A percentile compares a stretch with the other conserved stretches of the same genome.
Evolutionary conservation across 2,329 filamentous ascomycete genomes (phyloP).

Genomic region (Xylaria polymorpha): DNA sequence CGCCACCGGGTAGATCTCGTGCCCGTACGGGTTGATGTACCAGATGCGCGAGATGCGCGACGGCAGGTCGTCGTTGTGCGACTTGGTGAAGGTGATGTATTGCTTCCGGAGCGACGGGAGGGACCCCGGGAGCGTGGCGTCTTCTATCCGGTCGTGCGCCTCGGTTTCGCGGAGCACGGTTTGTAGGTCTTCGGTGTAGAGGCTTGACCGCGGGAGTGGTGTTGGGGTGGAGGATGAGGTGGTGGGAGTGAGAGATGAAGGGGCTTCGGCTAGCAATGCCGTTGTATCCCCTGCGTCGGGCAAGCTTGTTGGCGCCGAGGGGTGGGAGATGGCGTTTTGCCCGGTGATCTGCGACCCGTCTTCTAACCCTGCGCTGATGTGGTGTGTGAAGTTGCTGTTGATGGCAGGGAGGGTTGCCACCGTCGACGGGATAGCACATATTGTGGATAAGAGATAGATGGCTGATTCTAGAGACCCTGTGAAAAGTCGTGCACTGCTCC

Average conservation of each 20-base stretch:
- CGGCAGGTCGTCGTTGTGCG: constrained; percentile 69
- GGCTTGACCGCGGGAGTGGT: constrained; percentile 33
- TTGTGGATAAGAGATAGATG: constrained; percentile 87
- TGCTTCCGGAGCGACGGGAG: constrained; percentile 82
- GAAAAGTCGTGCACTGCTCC: constrained; percentile 77
- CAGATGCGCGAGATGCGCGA: constrained; percentile 84
- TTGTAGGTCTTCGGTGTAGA: constrained; percentile 16
- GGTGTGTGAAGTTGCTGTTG: constrained; percentile 94
- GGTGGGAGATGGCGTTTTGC: constrained; percentile 93
- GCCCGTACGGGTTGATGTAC: constrained; percentile 99
- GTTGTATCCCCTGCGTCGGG: constrained; percentile 47
- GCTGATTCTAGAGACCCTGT: constrained; percentile 92
- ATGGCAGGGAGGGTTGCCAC: constrained; percentile 88
- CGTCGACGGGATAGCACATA: constrained; percentile 83
- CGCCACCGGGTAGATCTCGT: constrained; percentile 87
- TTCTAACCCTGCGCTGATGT: constrained; percentile 85
- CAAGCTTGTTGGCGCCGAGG: constrained; percentile 71
- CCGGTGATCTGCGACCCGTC: constrained; percentile 85
- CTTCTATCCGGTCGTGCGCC: constrained; percentile 75
- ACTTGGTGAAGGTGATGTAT: constrained; percentile 85
- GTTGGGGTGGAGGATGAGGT: background rate
- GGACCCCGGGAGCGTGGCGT: constrained; percentile 84
- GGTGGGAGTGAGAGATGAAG: background rate
- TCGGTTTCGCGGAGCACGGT: constrained; percentile 54
- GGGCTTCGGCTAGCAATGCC: constrained; percentile 32